Evolutionary conservation across 305 asterid species (phyloP), one percentile per base, ranked within the genome.

Genomic region (Fraxinus sp.): DNA sequence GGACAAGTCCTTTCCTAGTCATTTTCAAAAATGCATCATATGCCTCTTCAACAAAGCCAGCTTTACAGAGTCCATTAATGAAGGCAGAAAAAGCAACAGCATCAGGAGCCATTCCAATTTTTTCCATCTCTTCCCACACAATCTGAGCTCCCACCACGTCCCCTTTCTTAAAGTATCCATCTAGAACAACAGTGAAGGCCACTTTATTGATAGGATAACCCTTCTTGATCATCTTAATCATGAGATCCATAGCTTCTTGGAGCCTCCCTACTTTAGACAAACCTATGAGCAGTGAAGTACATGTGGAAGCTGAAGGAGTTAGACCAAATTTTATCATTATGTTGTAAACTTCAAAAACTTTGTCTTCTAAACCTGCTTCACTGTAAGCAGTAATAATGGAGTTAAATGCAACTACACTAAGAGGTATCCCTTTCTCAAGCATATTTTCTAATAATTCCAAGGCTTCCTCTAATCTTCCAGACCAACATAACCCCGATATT

Each of bases 81-180:
- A 89, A 93, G 81, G 98, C 94, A 85, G 99, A 96, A 87, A 89
- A 94, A 52, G 98, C 98, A 86, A 96, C 97, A 84, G 87, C 92
- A 89, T 96, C 98, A 75, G 98, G 98, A 79, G 93, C 93, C 87
- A 94, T 81, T 78, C 93, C 94, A 59, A 82, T 85, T 84, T 76
- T 87, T 82, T 87, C 91, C 99, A 96, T 93, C 78, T 91, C 93
- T 81, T 89, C 88, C 99, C 99, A 96, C 78, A 94, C 74, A 78
- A 83, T 77, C 83, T 87, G 92, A 84, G 99, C 98, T 84, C 91
- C 92, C 71, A 79, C 70, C 46, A 89, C 79, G 84, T 96, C 94
- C 86, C 97, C 97, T 79, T 86, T 87, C 87, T 89, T 90, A 85
- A 91, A 93, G 88, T 90, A 90, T 70, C 93, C 97, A 88, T 94